These are phyloP conservation scores for Termitomyces sp. DNA, from an alignment of 768 basidiomycete species.

Conservation along the genomic window DNA sequence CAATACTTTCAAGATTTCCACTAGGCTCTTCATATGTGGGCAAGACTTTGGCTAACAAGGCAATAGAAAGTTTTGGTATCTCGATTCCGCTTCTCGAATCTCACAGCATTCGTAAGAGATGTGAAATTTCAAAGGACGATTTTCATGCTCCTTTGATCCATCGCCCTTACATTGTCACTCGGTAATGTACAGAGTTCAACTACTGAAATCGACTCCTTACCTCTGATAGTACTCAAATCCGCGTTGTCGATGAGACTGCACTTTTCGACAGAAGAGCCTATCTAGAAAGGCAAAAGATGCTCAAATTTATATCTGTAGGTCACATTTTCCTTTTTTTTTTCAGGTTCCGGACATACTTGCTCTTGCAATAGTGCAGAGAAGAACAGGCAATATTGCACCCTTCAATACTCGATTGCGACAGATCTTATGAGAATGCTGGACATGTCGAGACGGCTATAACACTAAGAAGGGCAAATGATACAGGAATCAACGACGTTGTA, in stretches of 20 bases:
- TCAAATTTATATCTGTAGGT: slow-evolving; percentile 19
- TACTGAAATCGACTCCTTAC: background rate
- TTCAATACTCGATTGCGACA: slow-evolving; percentile 19
- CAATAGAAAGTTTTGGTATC: slow-evolving; percentile 28
- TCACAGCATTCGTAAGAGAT: slow-evolving; percentile 21
- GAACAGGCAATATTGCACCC: slow-evolving; percentile 2
- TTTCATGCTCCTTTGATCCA: slow-evolving; percentile 11
- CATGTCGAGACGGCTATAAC: slow-evolving; percentile 16
- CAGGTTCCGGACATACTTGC: background rate
- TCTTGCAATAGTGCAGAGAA: slow-evolving; percentile 18
- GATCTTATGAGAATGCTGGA: slow-evolving; percentile 19
- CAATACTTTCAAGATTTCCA: slow-evolving; percentile 15
- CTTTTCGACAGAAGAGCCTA: slow-evolving; percentile 25
- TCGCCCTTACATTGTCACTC: slow-evolving; percentile 32
- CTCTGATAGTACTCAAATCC: slow-evolving; percentile 25
- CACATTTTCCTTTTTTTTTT: background rate
- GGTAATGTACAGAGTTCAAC: slow-evolving; percentile 15
- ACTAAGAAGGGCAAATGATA: slow-evolving; percentile 1
- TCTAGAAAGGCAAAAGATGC: slow-evolving; percentile 11
- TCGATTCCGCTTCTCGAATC: slow-evolving; percentile 29
- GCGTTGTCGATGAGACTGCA: slow-evolving; percentile 25
- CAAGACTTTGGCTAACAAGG: slow-evolving; percentile 20
- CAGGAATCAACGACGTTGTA: slow-evolving; percentile 4
- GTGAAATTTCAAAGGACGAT: background rate
- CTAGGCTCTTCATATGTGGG: slow-evolving; percentile 12